Evolutionary conservation across 331 rosid species (phyloP), one percentile per base, ranked within the genome.

Genomic region (Saraca asoca): DNA sequence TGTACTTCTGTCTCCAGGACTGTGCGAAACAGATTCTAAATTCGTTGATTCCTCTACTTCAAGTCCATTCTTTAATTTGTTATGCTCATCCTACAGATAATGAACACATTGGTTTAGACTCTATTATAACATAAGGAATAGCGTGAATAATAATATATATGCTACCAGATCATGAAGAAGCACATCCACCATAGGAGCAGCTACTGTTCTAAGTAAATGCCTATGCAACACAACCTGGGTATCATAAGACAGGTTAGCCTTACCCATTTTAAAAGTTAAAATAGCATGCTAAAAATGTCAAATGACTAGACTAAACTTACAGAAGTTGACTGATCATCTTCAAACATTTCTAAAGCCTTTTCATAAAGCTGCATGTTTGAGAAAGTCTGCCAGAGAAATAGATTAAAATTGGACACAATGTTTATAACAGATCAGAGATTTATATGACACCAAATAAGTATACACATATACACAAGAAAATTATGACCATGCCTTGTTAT

Each of bases 271-370:
- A 79, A 31, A 67, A 53, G 24, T 61, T 0, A 74, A 73, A 68
- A 38, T 60, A 52, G 10, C 67, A 31, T 52, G 45, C 73, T 69
- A 12, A 66, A 39, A 35, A 81, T 48, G 35, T 52, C 65, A 44
- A 57, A 48, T 34, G 61, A 66, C 68, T 62, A 51, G 39, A 72
- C 52, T 45, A 17, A 66, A 83, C 97, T 83, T 83, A 94, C 99
- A 5, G 89, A 86, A 55, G 88, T 85, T 69, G 99, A 80, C 77
- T 80, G 99, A 66, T 94, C 97, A 75, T 90, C 97, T 75, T 90
- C 99, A 72, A 94, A 94, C 81, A 94, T 72, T 53, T 94, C 99
- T 61, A 94, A 80, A 59, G 96, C 99, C 71, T 83, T 94, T 83
- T 88, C 99, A 38, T 86, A 94, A 43, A 94, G 95, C 81, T 90